Evolutionary conservation across 306 rosid species (phyloP).

Genomic region (Cucurbita pepo): DNA sequence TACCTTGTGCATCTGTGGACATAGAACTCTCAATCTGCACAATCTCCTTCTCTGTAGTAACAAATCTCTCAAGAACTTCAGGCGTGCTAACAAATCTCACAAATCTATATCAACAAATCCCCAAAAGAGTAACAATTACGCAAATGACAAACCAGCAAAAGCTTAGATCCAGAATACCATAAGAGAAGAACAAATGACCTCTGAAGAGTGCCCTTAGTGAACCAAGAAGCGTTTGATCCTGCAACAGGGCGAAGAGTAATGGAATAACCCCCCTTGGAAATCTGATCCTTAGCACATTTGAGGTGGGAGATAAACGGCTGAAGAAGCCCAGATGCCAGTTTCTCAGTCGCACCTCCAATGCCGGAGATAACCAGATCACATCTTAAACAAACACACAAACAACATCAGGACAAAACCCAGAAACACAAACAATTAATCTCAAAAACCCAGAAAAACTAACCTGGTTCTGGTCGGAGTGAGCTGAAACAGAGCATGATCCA

Average conservation of each 20-base stretch:
- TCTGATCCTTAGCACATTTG: conserved; percentile 81
- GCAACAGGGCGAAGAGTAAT: conserved; percentile 53
- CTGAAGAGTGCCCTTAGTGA: conserved; percentile 90
- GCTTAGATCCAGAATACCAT: background rate
- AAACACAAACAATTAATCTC: background rate
- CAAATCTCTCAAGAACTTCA: conserved; percentile 90
- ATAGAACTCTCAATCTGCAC: conserved; percentile 74
- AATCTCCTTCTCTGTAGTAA: conserved; percentile 82
- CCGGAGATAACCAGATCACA: conserved; percentile 63
- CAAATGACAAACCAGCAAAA: background rate
- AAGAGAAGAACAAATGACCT: conserved; percentile 28
- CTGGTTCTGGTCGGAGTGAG: conserved; percentile 98
- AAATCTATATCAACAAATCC: conserved; percentile 39
- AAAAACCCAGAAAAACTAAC: conserved; percentile 17
- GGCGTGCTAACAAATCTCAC: conserved; percentile 86
- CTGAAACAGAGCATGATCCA: conserved; percentile 89
- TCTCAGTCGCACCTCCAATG: conserved; percentile 48
- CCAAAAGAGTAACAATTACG: background rate
- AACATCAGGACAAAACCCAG: conserved; percentile 2
- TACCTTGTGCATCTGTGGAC: conserved; percentile 53
- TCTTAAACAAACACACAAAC: conserved; percentile 17
- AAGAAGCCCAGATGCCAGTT: conserved; percentile 74
- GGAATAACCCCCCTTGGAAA: conserved; percentile 95
- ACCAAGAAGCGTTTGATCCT: conserved; percentile 48
- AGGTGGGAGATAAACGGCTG: conserved; percentile 77